These are phyloP conservation scores for Botrytis pseudocinerea DNA, from an alignment of 2,329 filamentous ascomycete species.

Conservation along the genomic window DNA sequence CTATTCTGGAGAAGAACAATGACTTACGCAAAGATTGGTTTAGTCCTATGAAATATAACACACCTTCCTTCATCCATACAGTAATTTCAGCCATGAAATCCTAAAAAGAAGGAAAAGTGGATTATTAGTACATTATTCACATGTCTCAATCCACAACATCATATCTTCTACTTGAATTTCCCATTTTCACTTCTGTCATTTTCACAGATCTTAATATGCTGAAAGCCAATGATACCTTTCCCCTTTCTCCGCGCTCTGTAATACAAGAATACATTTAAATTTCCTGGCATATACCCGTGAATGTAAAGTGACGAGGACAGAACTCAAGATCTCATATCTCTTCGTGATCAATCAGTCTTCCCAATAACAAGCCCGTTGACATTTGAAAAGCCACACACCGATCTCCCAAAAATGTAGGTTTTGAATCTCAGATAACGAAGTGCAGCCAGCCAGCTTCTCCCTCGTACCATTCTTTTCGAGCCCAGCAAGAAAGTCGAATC, in stretches of 20 bases:
- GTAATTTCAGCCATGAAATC: too few relatives aligned
- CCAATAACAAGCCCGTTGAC: not conserved
- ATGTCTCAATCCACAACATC: not conserved
- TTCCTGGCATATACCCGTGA: rapidly evolving
- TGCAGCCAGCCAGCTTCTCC: not conserved
- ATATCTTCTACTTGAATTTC: not conserved
- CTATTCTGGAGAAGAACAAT: too few relatives aligned
- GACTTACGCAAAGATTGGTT: too few relatives aligned
- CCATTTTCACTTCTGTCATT: not conserved
- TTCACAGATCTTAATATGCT: not conserved
- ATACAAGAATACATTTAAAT: not conserved
- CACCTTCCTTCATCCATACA: too few relatives aligned
- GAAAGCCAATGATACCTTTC: not conserved
- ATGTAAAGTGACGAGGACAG: not conserved
- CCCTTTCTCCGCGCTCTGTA: rapidly evolving
- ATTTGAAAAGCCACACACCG: rapidly evolving
- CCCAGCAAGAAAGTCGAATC: rapidly evolving
- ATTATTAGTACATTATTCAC: not conserved
- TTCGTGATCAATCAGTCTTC: not conserved
- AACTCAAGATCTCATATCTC: not conserved
- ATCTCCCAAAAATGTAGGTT: rapidly evolving
- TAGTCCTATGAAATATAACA: too few relatives aligned
- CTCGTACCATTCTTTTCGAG: rapidly evolving
- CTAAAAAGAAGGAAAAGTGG: too few relatives aligned
- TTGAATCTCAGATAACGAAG: rapidly evolving